Percentiles rank a stretch among this genome's conserved stretches.
These are phyloP conservation scores for Aspergillus steynii DNA, from an alignment of 495 filamentous ascomycete species.

Conservation along the genomic window DNA sequence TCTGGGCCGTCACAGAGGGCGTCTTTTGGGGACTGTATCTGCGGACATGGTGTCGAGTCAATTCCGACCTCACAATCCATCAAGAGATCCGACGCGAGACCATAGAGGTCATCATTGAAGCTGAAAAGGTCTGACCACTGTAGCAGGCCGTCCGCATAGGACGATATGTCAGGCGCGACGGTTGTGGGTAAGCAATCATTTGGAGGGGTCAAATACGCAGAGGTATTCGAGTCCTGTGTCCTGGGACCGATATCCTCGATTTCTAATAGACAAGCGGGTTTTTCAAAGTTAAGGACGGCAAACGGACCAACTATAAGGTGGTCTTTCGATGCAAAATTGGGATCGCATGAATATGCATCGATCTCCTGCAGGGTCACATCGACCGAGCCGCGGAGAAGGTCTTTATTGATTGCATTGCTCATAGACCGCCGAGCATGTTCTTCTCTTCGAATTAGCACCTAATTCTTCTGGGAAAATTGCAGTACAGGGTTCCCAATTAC, in stretches of 20 bases:
- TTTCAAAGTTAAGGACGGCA: slow-evolving; percentile 28
- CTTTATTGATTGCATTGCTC: slow-evolving; percentile 25
- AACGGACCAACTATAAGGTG: slow-evolving; percentile 38
- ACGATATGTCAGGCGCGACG: slow-evolving; percentile 17
- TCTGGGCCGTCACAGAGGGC: neutral
- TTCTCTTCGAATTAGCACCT: slow-evolving; percentile 4
- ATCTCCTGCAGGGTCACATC: slow-evolving; percentile 36
- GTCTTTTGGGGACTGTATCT: too few relatives aligned
- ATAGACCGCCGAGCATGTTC: slow-evolving; percentile 33
- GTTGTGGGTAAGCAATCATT: slow-evolving; percentile 12
- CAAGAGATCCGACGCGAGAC: slow-evolving; percentile 4
- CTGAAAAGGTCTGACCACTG: slow-evolving; percentile 37
- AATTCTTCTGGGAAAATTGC: slow-evolving; percentile 25
- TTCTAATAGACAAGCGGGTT: neutral
- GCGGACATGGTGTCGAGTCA: too few relatives aligned
- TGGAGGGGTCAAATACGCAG: neutral
- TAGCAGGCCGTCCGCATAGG: slow-evolving; percentile 30
- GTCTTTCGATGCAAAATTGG: slow-evolving; percentile 16
- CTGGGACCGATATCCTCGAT: neutral
- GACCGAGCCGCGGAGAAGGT: slow-evolving; percentile 31
- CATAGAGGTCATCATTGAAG: slow-evolving; percentile 25
- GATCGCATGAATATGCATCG: slow-evolving; percentile 27
- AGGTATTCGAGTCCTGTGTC: neutral
- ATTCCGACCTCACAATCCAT: neutral
- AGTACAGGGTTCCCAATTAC: slow-evolving; percentile 18